Base-by-base conservation (phyloP, 2,329 filamentous ascomycete species). In the Magnaporthiopsis rhizophila region DNA sequence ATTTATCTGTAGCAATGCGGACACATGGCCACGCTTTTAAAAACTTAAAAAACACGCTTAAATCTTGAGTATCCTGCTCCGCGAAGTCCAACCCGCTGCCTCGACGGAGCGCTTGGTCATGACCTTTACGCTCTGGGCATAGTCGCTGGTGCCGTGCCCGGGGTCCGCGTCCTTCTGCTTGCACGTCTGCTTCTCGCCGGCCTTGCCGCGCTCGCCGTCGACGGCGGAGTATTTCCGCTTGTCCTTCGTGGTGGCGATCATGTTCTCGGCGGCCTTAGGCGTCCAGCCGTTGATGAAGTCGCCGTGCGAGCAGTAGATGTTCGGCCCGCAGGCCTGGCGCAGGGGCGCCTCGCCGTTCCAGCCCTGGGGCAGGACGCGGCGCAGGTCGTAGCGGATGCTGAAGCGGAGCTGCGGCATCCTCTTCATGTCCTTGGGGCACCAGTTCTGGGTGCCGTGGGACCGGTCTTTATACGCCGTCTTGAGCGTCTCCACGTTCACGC, bases 321-420 rank as follows among this genome's bases (percentile, higher is more conserved):
- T 61, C 12, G 18, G n/a, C 12, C 59, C 59, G 64, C 75, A 79
- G 3, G 79, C 75, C 7, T 81, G 72, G 69, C 79, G 76, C 57
- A 81, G 67, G 7, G 80, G 79, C 34, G 79, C 74, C 2, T 73
- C 72, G n/a, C 79, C 79, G 58, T 70, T 74, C 79, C 79, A 82
- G 5, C 79, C 79, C 58, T 75, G 68, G 0, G 79, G 76, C 30
- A 81, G 69, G 1, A 69, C 74, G 59, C 74, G 74, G 58, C 77
- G 74, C 12, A 78, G 69, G 67, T 80, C 77, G 69, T 79, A 80
- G 53, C 78, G 75, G 65, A 81, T 74, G 15, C 74, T 77, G 70
- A 81, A 81, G 64, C 79, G 76, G n/a, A 81, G 73, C 65, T 77
- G 76, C 0, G 79, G 78, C 74, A 81, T 79, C 30, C 74, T 71